Percentiles rank a stretch among this genome's conserved stretches.
These are phyloP conservation scores for Russula griseocarnosa DNA, from an alignment of 768 basidiomycete species.

Conservation along the genomic window DNA sequence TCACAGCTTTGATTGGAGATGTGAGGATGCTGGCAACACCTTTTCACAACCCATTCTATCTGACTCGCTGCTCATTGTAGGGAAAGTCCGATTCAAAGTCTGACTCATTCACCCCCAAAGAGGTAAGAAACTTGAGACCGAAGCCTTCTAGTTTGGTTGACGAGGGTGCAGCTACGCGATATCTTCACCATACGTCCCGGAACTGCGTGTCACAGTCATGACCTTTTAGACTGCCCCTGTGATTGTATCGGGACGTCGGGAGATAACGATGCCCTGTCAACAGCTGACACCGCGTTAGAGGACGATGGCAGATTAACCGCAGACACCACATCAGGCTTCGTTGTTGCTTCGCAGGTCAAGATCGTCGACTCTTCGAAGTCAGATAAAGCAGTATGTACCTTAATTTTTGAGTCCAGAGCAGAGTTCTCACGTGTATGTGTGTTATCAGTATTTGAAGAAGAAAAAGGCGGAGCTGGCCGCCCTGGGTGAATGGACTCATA, in stretches of 20 bases:
- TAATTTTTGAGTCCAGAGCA: constrained; percentile 8
- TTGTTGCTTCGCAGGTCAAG: constrained; percentile 61
- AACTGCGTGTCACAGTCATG: constrained; percentile 88
- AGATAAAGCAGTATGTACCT: constrained; percentile 50
- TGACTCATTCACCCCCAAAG: constrained; percentile 83
- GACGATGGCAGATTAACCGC: constrained; percentile 33
- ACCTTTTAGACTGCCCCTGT: constrained; percentile 80
- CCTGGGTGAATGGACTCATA: constrained; percentile 80
- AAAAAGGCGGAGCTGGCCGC: constrained; percentile 66
- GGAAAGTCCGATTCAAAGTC: constrained; percentile 57
- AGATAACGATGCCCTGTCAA: neutral
- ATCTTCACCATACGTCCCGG: constrained; percentile 83
- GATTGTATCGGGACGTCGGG: constrained; percentile 30
- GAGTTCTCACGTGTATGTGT: constrained; percentile 9
- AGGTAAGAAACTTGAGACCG: constrained; percentile 47
- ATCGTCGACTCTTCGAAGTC: constrained; percentile 42
- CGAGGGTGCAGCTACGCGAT: constrained; percentile 64
- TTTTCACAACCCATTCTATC: constrained; percentile 21
- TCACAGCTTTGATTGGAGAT: constrained; percentile 65
- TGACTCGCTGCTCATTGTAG: constrained; percentile 29
- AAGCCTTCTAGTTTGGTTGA: constrained; percentile 18
- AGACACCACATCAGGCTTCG: constrained; percentile 42
- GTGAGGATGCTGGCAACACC: constrained; percentile 39
- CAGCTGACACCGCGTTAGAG: constrained; percentile 17
- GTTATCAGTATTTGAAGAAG: constrained; percentile 55